Evolutionary conservation across 2,329 filamentous ascomycete genomes (phyloP), one percentile per base, ranked within the genome.

Genomic region (Aspergillus sp.): DNA sequence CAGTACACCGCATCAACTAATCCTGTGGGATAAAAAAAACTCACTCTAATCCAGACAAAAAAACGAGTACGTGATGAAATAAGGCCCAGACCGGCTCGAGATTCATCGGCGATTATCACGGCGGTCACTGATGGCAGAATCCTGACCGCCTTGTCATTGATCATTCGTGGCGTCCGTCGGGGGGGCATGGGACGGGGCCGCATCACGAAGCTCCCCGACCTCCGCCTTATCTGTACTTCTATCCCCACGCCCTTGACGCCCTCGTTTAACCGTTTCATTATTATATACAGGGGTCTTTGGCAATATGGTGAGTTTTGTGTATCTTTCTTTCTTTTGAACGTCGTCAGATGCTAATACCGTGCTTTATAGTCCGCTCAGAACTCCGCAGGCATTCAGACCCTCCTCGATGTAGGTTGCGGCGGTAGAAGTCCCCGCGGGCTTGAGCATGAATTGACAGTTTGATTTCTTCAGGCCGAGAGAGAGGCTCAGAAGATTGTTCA

Each of bases 401-500:
- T 99, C 74, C 92, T 99, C 81, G 95, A 98, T 81, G 95, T 99
- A 90, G 73, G 90, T 75, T 61, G 60, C 52, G 20, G 26, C 58
- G 24, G n/a, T 36, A 16, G 32, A 12, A 5, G 32, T 12, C 18
- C 26, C 31, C 20, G 9, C 16, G 24, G 31, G n/a, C 20, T 42
- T 22, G 3, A 55, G 4, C 49, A 42, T 56, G 46, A 62, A 61
- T 54, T 66, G 45, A 66, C 49, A 6, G 26, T 20, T 20, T 60
- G 3, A 50, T 47, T 6, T 31, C 55, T 16, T 7, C 69, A 98
- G 94, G 93, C 95, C 71, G 95, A 99, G 86, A 90, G 92, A 80
- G 94, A 98, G 79, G 95, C 95, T 63, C 94, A 96, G 81, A 97
- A 97, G 86, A 99, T 99, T 77, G 93, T 99, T 59, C 94, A 98